Evolutionary conservation across 2,329 filamentous ascomycete genomes (phyloP).

Genomic region (Botrytis galanthina): DNA sequence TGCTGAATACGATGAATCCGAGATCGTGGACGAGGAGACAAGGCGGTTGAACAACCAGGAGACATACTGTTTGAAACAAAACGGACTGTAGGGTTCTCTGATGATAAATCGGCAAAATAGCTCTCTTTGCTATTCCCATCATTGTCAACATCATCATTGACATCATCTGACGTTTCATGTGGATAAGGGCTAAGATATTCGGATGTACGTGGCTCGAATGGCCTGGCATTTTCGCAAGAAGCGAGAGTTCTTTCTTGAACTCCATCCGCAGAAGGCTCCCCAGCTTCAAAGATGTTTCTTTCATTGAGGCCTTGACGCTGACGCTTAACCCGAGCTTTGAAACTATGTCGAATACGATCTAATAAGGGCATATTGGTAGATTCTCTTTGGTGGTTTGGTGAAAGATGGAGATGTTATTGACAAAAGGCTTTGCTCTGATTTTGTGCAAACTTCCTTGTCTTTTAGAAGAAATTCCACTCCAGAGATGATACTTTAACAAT

Average conservation of each 20-base stretch:
- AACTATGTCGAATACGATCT: not conserved
- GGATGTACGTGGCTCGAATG: not conserved
- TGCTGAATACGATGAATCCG: rapidly evolving
- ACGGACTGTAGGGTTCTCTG: not conserved
- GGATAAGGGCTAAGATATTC: no score
- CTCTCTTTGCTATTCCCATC: not conserved
- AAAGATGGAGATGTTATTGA: not conserved
- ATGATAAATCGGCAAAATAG: not conserved
- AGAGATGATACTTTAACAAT: not conserved
- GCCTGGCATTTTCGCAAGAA: not conserved
- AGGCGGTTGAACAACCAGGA: not conserved
- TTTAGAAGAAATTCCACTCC: not conserved
- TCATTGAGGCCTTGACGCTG: not conserved
- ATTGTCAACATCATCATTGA: not conserved
- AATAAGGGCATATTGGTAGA: not conserved
- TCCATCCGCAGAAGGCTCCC: not conserved
- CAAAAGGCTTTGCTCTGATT: no score
- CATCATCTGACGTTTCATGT: not conserved
- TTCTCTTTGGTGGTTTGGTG: not conserved
- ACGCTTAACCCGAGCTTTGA: not conserved
- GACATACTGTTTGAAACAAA: no score
- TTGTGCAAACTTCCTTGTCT: not conserved
- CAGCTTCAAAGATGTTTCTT: not conserved
- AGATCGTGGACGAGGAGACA: not conserved
- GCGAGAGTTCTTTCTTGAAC: rapidly evolving